Percentiles rank a stretch among this genome's conserved stretches.
phyloP scores from a whole-genome alignment of 768 basidiomycete species.

The Trametes punicea region DNA sequence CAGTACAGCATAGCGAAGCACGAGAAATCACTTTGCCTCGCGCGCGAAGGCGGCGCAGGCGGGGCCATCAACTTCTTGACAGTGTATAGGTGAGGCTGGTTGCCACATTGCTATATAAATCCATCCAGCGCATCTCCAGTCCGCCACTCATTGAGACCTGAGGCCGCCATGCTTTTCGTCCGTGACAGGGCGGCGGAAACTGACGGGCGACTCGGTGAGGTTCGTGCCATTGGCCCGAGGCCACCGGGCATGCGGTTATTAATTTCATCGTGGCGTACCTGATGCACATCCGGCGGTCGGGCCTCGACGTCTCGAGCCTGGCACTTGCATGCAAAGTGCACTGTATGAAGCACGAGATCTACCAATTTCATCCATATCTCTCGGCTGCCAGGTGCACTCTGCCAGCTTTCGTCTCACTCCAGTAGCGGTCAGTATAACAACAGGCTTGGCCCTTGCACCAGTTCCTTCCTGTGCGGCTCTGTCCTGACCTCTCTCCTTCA shows the following conservation, averaged over 20 bases:
- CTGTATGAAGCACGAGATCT: neutral
- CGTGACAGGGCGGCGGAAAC: conserved; percentile 2
- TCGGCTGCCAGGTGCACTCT: too few relatives aligned
- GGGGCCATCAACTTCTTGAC: conserved; percentile 14
- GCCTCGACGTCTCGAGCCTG: too few relatives aligned
- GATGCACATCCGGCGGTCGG: too few relatives aligned
- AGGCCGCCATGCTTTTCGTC: neutral
- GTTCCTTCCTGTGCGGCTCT: too few relatives aligned
- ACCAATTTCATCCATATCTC: neutral
- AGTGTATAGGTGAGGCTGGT: conserved; percentile 5
- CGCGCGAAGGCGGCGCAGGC: neutral
- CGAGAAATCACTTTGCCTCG: neutral
- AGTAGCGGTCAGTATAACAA: too few relatives aligned
- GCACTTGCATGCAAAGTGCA: too few relatives aligned
- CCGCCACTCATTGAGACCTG: neutral
- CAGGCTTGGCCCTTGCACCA: too few relatives aligned
- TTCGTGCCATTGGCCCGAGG: neutral
- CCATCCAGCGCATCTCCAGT: neutral
- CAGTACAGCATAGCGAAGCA: neutral
- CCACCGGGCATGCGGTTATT: neutral
- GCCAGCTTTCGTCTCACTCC: too few relatives aligned
- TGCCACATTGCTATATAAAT: neutral
- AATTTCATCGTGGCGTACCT: neutral
- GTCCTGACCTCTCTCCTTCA: too few relatives aligned
- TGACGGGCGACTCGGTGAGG: neutral